Conservation (phyloP, 768 basidiomycete genomes). For the Pulveroboletus sp. region DNA sequence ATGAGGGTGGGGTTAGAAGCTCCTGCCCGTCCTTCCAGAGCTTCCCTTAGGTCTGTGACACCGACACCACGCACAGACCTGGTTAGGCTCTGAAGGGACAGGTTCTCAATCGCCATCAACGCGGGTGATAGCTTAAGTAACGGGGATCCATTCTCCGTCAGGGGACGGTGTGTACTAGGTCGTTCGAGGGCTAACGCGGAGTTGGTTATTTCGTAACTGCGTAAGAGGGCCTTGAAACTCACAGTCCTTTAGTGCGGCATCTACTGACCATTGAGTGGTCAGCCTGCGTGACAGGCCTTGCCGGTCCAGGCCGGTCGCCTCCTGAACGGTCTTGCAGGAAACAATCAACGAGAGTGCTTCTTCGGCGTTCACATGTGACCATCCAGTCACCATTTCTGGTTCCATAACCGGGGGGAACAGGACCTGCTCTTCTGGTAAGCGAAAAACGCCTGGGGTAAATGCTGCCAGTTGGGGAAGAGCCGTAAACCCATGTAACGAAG, state of each 20-base stretch:
- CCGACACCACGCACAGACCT: constrained; percentile 78
- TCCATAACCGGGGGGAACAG: constrained; percentile 35
- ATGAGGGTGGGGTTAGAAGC: constrained; percentile 73
- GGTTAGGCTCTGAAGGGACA: constrained; percentile 80
- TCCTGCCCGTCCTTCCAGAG: constrained; percentile 79
- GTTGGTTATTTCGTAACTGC: constrained; percentile 7
- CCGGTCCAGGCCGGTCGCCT: constrained; percentile 59
- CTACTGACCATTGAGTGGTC: constrained; percentile 63
- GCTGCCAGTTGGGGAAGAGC: constrained; percentile 34
- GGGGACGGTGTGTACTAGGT: constrained; percentile 50
- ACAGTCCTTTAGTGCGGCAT: constrained; percentile 75
- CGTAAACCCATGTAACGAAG: constrained; percentile 34
- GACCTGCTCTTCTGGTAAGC: constrained; percentile 40
- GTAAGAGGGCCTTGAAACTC: constrained; percentile 28
- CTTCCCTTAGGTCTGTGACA: constrained; percentile 83
- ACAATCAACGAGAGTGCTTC: constrained; percentile 54
- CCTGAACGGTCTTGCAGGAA: constrained; percentile 49
- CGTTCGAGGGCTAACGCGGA: constrained; percentile 48
- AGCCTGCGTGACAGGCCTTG: constrained; percentile 51
- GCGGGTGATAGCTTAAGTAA: constrained; percentile 78
- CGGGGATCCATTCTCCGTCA: constrained; percentile 67
- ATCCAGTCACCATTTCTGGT: constrained; percentile 18
- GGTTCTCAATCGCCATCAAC: constrained; percentile 87
- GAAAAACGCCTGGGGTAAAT: constrained; percentile 38
- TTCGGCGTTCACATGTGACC: constrained; percentile 46